Evolutionary conservation across 805 yeast species (phyloP).

Genomic region (Kluyveromyces siamensis): DNA sequence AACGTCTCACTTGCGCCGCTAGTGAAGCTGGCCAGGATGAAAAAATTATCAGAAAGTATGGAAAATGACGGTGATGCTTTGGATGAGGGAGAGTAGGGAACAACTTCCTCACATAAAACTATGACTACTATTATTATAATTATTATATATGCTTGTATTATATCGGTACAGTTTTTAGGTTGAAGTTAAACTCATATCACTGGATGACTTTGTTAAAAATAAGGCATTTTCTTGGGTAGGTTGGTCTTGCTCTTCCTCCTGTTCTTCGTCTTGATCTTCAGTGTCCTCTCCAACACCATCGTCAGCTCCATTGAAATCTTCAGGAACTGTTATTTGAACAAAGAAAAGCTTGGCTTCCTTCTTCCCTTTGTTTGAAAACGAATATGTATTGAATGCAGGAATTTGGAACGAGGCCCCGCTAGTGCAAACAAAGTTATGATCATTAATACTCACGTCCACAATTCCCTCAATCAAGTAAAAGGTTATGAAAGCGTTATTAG

Average conservation of each 20-base stretch:
- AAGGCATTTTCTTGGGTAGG: background rate
- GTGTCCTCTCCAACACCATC: background rate
- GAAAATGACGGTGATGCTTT: slow-evolving; percentile 25
- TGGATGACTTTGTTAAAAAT: slow-evolving; percentile 5
- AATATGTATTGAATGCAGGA: slow-evolving; percentile 69
- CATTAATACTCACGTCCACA: slow-evolving; percentile 56
- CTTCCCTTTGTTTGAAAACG: slow-evolving; percentile 54
- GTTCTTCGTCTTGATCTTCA: background rate
- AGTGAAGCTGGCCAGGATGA: slow-evolving; percentile 64
- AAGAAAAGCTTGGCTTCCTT: slow-evolving; percentile 58
- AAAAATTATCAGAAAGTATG: slow-evolving; percentile 37
- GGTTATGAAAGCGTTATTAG: slow-evolving; percentile 50
- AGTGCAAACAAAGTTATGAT: slow-evolving; percentile 48
- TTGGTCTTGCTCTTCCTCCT: background rate
- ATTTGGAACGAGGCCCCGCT: slow-evolving; percentile 74
- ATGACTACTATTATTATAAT: background rate
- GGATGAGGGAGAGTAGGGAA: slow-evolving; percentile 6
- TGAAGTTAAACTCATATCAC: slow-evolving; percentile 17
- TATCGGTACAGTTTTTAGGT: slow-evolving; percentile 2
- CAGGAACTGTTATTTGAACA: slow-evolving; percentile 47
- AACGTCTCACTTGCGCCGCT: slow-evolving; percentile 59
- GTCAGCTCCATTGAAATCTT: slow-evolving; percentile 1
- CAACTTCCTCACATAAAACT: background rate
- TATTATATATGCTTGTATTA: slow-evolving; percentile 1
- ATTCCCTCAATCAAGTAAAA: slow-evolving; percentile 69